Conservation (phyloP, 73 alveolate species). For the Effrenium voratum region DNA sequence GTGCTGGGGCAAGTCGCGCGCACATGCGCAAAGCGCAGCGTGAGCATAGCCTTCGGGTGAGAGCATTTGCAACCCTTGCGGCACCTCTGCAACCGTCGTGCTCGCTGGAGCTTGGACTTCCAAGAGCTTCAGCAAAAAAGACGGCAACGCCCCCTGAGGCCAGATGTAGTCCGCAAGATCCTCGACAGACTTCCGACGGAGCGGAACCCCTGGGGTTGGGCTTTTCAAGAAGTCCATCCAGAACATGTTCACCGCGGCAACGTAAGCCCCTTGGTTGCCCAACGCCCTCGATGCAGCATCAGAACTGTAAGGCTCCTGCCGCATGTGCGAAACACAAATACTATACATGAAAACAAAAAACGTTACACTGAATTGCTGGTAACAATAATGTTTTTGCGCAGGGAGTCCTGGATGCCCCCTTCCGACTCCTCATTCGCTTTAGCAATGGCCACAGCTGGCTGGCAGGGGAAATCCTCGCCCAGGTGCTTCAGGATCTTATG, state of each 20-base stretch:
- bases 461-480: background rate
- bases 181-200: background rate
- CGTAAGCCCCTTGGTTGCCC: background rate
- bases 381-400: background rate
- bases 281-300: background rate
- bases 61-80: background rate
- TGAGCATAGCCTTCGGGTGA: constrained; percentile 5
- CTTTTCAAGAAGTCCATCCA: background rate
- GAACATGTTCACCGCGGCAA: background rate
- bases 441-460: background rate
- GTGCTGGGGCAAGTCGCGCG: background rate
- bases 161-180: background rate
- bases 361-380: background rate
- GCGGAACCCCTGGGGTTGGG: constrained; percentile 16
- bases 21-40: background rate
- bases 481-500: background rate
- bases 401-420: background rate
- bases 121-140: background rate
- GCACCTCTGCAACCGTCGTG: background rate
- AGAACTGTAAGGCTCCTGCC: background rate
- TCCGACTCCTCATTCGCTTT: background rate
- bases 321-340: background rate
- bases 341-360: too few relatives aligned
- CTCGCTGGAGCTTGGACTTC: background rate
- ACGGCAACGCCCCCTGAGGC: background rate